A percentile compares a stretch with the other conserved stretches of the same genome.
Evolutionary conservation across 805 yeast genomes (phyloP).

Genomic region (Sungouiella blattae): DNA sequence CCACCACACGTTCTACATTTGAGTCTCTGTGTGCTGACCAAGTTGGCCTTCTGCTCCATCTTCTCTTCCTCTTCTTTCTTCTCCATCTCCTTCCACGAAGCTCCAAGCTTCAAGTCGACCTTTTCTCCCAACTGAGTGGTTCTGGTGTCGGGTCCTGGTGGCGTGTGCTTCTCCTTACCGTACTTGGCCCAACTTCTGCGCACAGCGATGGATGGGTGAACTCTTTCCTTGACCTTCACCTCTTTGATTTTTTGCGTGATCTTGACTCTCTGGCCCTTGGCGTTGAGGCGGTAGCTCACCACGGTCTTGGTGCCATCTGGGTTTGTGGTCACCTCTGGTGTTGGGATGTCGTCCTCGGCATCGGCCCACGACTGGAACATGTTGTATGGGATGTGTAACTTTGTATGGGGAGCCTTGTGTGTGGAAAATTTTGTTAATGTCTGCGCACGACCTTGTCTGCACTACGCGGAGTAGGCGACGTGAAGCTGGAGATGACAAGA

Average conservation of each 20-base stretch:
- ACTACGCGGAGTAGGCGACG: no score
- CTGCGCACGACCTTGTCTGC: conserved; percentile 6
- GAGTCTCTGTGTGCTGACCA: conserved; percentile 41
- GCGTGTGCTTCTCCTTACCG: conserved; percentile 70
- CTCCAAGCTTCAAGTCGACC: conserved; percentile 69
- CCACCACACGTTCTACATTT: conserved; percentile 92
- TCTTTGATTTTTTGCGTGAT: conserved; percentile 83
- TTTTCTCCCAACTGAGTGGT: conserved; percentile 89
- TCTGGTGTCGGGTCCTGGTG: conserved; percentile 83
- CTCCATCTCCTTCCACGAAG: conserved; percentile 74
- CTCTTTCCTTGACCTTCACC: conserved; percentile 72
- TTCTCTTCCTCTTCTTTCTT: conserved; percentile 62
- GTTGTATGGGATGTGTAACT: conserved; percentile 20
- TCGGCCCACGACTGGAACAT: conserved; percentile 63
- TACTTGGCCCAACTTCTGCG: conserved; percentile 86
- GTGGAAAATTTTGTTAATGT: conserved; percentile 11
- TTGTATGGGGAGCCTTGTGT: conserved; percentile 1
- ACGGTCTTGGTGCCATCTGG: conserved; percentile 89
- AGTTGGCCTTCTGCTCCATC: conserved; percentile 42
- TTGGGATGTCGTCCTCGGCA: conserved; percentile 66
- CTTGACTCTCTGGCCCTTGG: conserved; percentile 79
- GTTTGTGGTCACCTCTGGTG: conserved; percentile 72
- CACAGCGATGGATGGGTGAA: conserved; percentile 79
- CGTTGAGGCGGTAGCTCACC: conserved; percentile 68
- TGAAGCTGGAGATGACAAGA: no score